Evolutionary conservation across 1,284 basidiomycete genomes (phyloP).

Genomic region (Ceratorhiza oryzae-sativae): DNA sequence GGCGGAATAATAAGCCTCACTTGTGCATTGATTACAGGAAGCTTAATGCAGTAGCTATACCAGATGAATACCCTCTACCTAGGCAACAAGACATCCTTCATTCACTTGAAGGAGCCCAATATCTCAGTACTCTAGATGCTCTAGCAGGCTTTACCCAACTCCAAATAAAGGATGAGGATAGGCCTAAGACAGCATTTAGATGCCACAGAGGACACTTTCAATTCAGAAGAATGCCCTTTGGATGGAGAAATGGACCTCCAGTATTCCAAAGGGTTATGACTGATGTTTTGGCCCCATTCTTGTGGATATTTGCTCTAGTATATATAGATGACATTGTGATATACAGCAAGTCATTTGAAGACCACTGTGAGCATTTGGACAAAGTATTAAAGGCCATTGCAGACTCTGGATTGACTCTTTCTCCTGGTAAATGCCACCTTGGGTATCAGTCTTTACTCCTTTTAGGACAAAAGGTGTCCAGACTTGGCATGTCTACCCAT

Average conservation of each 20-base stretch:
- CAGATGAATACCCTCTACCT: slow-evolving; percentile 56
- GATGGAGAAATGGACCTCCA: slow-evolving; percentile 53
- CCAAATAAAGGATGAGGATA: slow-evolving; percentile 47
- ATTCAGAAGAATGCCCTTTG: slow-evolving; percentile 56
- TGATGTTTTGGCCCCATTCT: slow-evolving; percentile 50
- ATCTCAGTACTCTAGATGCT: slow-evolving; percentile 52
- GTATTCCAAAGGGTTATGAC: slow-evolving; percentile 56
- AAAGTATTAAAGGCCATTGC: slow-evolving; percentile 48
- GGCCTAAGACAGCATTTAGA: slow-evolving; percentile 53
- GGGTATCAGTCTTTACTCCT: slow-evolving; percentile 50
- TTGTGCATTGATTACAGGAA: slow-evolving; percentile 52
- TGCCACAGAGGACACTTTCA: slow-evolving; percentile 54
- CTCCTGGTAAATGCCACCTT: slow-evolving; percentile 51
- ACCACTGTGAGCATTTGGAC: slow-evolving; percentile 51
- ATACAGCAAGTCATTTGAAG: slow-evolving; percentile 49
- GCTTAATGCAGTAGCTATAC: slow-evolving; percentile 50
- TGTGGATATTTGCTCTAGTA: slow-evolving; percentile 56
- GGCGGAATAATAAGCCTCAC: slow-evolving; percentile 48
- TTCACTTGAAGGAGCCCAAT: slow-evolving; percentile 49
- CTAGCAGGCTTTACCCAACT: slow-evolving; percentile 55
- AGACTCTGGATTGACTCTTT: slow-evolving; percentile 50
- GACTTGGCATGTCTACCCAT: slow-evolving; percentile 50
- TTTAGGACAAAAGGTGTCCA: slow-evolving; percentile 52
- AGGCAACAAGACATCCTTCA: slow-evolving; percentile 52
- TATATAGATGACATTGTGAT: slow-evolving; percentile 59